Base-by-base conservation (phyloP, 2,329 filamentous ascomycete species). In the Ascochyta clinopodiicola region DNA sequence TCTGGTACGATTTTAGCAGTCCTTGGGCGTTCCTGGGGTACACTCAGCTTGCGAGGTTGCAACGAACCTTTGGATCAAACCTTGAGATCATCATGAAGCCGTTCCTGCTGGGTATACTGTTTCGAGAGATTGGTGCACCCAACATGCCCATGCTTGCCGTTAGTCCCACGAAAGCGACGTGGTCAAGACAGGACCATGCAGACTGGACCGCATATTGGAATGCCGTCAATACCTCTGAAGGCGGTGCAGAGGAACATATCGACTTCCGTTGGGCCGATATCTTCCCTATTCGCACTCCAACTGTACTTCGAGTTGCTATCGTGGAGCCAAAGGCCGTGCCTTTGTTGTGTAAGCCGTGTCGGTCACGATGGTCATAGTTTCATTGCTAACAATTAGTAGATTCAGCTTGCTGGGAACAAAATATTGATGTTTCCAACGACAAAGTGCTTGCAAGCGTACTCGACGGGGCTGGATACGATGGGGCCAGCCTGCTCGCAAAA, bases 1-100 rank as follows among this genome's bases (percentile, higher is more conserved):
- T 74, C 29, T 74, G 71, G 72, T 74, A 64, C 44, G 72, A 74
- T 21, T 75, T 74, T 46, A 70, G 67, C 40, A 68, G 62, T 34
- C 72, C 72, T 0, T 74, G 72, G 72, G 71, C 70, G 0, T 74
- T 72, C 42, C 42, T 75, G 2, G 72, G 69, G 8, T 74, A 70
- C 56, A 70, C 70, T 1, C 72, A 74, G 32, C 60, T 75, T 1
- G 54, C 66, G 3, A 51, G 70, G 4, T 44, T 75, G 1, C 61
- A 69, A 42, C 54, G 61, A 7, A 63, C 49, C 1, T 75, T 75
- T 51, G 68, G 68, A 0, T 17, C 51, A 0, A 42, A 57, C 1
- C 51, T 74, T 6, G 56, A 71, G 21, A 68, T 75, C 35, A 60
- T 60, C 0, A 64, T 71, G 61, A 74, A 74, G 47, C 72, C 72